phyloP scores from a whole-genome alignment of 2,329 filamentous ascomycete genomes.

The Alternaria sp. region DNA sequence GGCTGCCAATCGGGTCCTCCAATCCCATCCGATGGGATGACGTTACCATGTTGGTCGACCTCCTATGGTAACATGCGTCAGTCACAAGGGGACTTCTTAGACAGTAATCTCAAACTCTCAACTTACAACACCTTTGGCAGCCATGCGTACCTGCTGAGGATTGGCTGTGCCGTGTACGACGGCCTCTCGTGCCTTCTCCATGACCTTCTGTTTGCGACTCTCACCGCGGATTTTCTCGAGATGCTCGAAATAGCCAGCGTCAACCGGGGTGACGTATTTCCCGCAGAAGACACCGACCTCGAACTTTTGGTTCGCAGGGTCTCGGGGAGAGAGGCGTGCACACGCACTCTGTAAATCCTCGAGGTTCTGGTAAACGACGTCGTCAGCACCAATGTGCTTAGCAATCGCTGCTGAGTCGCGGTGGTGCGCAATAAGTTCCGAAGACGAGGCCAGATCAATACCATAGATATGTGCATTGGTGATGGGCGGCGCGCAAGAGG shows the following conservation, averaged over 20 bases:
- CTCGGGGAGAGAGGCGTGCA: constrained; percentile 70
- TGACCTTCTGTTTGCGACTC: constrained; percentile 71
- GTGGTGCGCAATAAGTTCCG: constrained; percentile 75
- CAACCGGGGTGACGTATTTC: constrained; percentile 81
- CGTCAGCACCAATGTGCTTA: constrained; percentile 74
- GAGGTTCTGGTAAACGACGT: constrained; percentile 79
- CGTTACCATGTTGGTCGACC: constrained; percentile 64
- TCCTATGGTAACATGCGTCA: constrained; percentile 40
- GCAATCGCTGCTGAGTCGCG: constrained; percentile 69
- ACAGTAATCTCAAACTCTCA: neutral
- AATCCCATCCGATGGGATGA: constrained; percentile 60
- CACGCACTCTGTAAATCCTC: constrained; percentile 83
- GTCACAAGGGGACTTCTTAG: neutral
- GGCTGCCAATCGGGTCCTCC: constrained; percentile 39
- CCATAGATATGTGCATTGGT: constrained; percentile 68
- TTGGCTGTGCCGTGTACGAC: constrained; percentile 70
- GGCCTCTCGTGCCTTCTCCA: constrained; percentile 70
- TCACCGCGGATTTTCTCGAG: constrained; percentile 76
- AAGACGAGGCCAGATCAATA: constrained; percentile 76
- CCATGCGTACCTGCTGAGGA: constrained; percentile 68
- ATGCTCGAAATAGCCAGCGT: constrained; percentile 82
- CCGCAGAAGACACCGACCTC: constrained; percentile 94
- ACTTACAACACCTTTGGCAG: constrained; percentile 65
- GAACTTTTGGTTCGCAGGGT: constrained; percentile 69
- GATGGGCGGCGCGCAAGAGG: constrained; percentile 82